These are phyloP conservation scores for Cicer arietinum DNA, from an alignment of 306 rosid genomes.

Conservation along the genomic window DNA sequence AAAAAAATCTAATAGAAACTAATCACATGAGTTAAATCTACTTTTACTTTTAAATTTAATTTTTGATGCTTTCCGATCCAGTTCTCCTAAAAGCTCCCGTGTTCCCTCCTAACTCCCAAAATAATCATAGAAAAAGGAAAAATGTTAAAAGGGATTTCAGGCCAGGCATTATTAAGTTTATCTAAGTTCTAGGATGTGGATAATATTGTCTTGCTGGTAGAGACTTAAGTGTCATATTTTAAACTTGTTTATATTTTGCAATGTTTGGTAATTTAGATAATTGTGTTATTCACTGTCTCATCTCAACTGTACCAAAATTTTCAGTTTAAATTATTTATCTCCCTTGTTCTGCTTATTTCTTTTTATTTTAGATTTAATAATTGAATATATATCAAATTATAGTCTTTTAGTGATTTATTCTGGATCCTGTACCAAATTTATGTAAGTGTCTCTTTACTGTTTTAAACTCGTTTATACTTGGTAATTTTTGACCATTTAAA, in stretches of 20 bases:
- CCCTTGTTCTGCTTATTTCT: background rate
- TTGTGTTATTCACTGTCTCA: background rate
- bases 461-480: background rate
- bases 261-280: background rate
- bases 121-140: too few relatives aligned
- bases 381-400: conserved; percentile 6
- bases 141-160: too few relatives aligned
- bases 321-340: conserved; percentile 12
- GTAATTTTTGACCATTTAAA: background rate
- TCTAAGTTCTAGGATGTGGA: background rate
- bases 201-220: background rate
- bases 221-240: background rate
- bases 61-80: too few relatives aligned
- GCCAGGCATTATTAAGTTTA: background rate
- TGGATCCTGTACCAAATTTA: conserved; percentile 14
- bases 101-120: too few relatives aligned
- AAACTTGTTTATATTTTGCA: background rate
- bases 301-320: background rate
- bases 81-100: too few relatives aligned
- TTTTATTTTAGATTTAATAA: background rate
- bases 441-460: conserved; percentile 24
- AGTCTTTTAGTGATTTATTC: conserved; percentile 8
- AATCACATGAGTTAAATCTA: background rate
- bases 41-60: too few relatives aligned
- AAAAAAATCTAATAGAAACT: background rate